Base-by-base conservation (phyloP, 345 rosid genomes). In the Excoecaria agallocha region DNA sequence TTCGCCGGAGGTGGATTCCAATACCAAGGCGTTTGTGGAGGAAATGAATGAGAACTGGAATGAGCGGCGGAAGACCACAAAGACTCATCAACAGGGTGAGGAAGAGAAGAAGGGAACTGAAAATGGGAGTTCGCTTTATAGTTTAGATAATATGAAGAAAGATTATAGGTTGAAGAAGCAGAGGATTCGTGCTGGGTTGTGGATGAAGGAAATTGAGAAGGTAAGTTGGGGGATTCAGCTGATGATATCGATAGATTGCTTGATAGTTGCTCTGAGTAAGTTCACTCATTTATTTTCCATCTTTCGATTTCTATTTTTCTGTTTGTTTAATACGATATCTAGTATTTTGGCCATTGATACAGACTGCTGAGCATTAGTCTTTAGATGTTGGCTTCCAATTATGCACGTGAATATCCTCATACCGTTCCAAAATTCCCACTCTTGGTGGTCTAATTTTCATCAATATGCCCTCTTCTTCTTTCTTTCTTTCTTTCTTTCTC, bases 131-230 rank as follows among this genome's bases (percentile, higher is more conserved):
- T 78, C 87, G 38, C 82, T 95, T 68, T 95, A 89, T 68, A 93
- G 90, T 74, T 77, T 95, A 88, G 96, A 93, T 78, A 91, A 81
- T 70, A 84, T 95, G 77, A 93, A 91, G 89, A 94, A 84, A 63
- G 98, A 94, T 76, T 94, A 92, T 54, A 83, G 97, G 73, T 79
- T 92, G 91, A 94, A 86, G 91, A 95, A 93, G 70, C 99, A 91
- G 85, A 89, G 97, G 78, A 87, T 91, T 59, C 93, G 92, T 75
- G 93, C 93, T 25, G 92, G 93, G 15, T 78, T 92, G 78, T 94
- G 98, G 97, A 72, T 85, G 83, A 92, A 89, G 80, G 98, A 95
- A 87, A 91, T 91, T 65, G 98, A 90, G 78, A 95, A 90, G 88
- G 91, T 75, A 90, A 86, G 59, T 64, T 90, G 81, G 90, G 86